Base-by-base conservation (phyloP, 2,329 filamentous ascomycete genomes). In the Colletotrichum brevisporum region DNA sequence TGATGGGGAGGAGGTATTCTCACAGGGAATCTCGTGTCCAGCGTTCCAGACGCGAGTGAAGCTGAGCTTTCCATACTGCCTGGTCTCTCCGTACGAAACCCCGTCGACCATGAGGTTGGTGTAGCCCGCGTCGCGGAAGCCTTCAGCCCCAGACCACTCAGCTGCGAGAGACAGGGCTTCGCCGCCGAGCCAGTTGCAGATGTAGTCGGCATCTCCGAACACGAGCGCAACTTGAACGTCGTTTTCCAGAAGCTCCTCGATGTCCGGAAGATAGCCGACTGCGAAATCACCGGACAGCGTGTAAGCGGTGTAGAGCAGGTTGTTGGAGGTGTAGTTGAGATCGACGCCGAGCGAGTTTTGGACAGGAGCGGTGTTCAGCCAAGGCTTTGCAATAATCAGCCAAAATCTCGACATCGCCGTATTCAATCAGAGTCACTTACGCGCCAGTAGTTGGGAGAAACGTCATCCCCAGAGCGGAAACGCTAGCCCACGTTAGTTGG, bases 61-160 rank as follows among this genome's bases (percentile, higher is more conserved):
- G 3, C 84, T 86, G 51, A 89, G 83, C 69, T 91, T 92, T 2
- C 90, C 91, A 70, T 86, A 89, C 75, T 93, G 90, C 1, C 91
- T 84, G 0, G 91, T 90, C 53, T 91, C 91, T 27, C 85, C 90
- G 76, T 86, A 85, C 76, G 88, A 89, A 5, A 83, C 80, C 3
- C 80, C 82, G 72, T 91, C 89, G 8, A 89, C 86, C 16, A 86
- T 80, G 62, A 94, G 85, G 5, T 89, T 85, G 0, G 87, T 84
- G 75, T 94, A 94, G 0, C 91, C 91, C 1, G 91, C 88, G 0
- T 79, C 74, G 2, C 83, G 81, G 77, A 94, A 94, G 16, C 77
- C 75, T 1, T 85, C 83, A 74, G 92, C 92, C 2, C 89, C 89
- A 1, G 90, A 86, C 2, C 82, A 77, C 3, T 84, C 81, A 76